Evolutionary conservation across 2,329 filamentous ascomycete species (phyloP).

Genomic region (Bipolaris zeicola): DNA sequence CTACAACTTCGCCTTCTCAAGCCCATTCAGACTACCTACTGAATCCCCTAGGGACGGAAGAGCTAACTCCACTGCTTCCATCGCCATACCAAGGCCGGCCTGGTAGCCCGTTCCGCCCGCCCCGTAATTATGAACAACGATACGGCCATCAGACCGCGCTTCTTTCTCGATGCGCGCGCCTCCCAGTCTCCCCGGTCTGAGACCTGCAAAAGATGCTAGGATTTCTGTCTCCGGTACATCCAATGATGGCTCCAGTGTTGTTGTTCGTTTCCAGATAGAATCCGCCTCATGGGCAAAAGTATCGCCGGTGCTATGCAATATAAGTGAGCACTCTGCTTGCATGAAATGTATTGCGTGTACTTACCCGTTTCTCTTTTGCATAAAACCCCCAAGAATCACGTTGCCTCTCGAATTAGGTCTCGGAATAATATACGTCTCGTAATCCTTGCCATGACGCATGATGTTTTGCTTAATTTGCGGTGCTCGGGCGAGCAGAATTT

Average conservation of each 20-base stretch:
- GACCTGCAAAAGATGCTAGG: conserved; percentile 21
- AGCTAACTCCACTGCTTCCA: conserved; percentile 15
- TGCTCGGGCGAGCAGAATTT: conserved; percentile 24
- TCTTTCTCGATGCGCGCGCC: conserved; percentile 23
- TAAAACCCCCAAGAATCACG: conserved; percentile 25
- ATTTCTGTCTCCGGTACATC: conserved; percentile 21
- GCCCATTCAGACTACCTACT: not conserved
- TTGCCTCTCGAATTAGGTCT: conserved; percentile 27
- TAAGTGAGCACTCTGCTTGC: not conserved
- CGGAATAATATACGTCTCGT: conserved; percentile 29
- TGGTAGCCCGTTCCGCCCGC: conserved; percentile 25
- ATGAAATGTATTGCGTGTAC: not conserved
- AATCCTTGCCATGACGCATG: conserved; percentile 28
- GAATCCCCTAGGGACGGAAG: not conserved
- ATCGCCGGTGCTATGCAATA: conserved; percentile 17
- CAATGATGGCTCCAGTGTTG: conserved; percentile 18
- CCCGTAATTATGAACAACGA: conserved; percentile 26
- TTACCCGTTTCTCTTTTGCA: conserved; percentile 25
- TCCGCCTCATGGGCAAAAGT: conserved; percentile 21
- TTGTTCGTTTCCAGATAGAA: conserved; percentile 22
- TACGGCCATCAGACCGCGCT: conserved; percentile 1
- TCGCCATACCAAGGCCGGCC: conserved; percentile 26
- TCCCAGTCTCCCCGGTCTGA: conserved; percentile 21
- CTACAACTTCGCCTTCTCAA: not conserved
- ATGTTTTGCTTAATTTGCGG: conserved; percentile 21